Evolutionary conservation across 2,329 filamentous ascomycete species (phyloP).

Genomic region (Diaporthe destruens): DNA sequence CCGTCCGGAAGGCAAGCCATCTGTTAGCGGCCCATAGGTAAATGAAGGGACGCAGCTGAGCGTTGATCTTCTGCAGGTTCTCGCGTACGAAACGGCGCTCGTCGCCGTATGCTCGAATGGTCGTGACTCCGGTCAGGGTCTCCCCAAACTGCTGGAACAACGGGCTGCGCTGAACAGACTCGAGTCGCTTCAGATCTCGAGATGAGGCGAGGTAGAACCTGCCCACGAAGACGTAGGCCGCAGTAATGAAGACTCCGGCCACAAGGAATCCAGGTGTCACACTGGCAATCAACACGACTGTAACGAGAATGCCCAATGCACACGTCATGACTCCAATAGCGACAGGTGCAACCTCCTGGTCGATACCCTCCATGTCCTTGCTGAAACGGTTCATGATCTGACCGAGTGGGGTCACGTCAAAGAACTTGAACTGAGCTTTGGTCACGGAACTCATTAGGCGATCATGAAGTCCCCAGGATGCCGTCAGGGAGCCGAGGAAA

Average conservation of each 20-base stretch:
- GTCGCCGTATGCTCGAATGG: constrained; percentile 95
- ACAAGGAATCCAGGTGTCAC: constrained; percentile 94
- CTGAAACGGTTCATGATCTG: constrained; percentile 99
- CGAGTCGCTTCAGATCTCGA: constrained; percentile 93
- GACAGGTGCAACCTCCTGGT: constrained; percentile 94
- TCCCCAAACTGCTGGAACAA: constrained; percentile 98
- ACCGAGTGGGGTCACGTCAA: constrained; percentile 94
- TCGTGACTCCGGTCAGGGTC: constrained; percentile 93
- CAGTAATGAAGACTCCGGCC: constrained; percentile 85
- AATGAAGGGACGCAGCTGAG: constrained; percentile 92
- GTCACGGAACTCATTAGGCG: constrained; percentile 82
- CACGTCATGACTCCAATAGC: constrained; percentile 82
- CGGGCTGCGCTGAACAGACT: constrained; percentile 93
- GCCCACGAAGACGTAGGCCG: constrained; percentile 85
- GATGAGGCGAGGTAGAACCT: constrained; percentile 92
- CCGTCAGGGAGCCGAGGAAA: constrained; percentile 91
- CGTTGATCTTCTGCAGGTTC: constrained; percentile 89
- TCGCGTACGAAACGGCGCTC: constrained; percentile 94
- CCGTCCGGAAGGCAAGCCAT: constrained; percentile 94
- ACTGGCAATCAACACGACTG: constrained; percentile 85
- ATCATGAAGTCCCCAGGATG: constrained; percentile 87
- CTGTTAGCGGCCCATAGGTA: constrained; percentile 97
- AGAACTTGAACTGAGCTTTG: constrained; percentile 96
- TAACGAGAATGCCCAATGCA: constrained; percentile 79
- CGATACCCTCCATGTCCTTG: constrained; percentile 94